phyloP scores from a whole-genome alignment of 2,329 filamentous ascomycete species.

The Diaporthe helianthi region DNA sequence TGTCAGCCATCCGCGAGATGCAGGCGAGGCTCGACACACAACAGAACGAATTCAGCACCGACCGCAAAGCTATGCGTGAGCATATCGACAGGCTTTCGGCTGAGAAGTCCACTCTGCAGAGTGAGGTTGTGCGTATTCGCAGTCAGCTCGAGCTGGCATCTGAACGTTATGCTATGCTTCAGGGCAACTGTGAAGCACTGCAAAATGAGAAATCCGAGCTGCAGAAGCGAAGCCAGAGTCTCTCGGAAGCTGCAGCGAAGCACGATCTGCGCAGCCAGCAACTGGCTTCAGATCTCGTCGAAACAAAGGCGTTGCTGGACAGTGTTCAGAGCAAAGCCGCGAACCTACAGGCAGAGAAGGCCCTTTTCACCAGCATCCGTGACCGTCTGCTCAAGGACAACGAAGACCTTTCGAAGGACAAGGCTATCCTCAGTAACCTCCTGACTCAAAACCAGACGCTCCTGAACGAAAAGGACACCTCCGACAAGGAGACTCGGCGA shows the following conservation, averaged over 20 bases:
- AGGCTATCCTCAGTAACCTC: conserved; percentile 80
- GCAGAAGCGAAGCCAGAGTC: conserved; percentile 77
- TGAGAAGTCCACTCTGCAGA: conserved; percentile 83
- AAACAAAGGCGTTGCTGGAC: conserved; percentile 81
- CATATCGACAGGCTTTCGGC: conserved; percentile 82
- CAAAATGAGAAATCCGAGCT: conserved; percentile 86
- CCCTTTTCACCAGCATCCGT: conserved; percentile 93
- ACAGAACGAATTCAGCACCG: conserved; percentile 82
- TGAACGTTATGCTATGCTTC: conserved; percentile 87
- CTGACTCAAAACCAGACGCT: conserved; percentile 86
- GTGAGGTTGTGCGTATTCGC: conserved; percentile 78
- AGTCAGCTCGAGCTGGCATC: conserved; percentile 83
- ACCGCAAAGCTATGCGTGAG: conserved; percentile 81
- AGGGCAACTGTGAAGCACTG: conserved; percentile 83
- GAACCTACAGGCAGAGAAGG: conserved; percentile 94
- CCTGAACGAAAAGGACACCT: conserved; percentile 88
- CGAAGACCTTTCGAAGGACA: conserved; percentile 82
- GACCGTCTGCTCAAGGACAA: conserved; percentile 88
- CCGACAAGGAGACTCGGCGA: conserved; percentile 81
- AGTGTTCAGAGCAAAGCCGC: conserved; percentile 89
- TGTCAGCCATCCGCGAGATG: conserved; percentile 82
- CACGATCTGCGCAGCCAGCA: conserved; percentile 92
- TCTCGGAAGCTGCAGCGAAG: conserved; percentile 85
- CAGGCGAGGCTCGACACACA: conserved; percentile 91
- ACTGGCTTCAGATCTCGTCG: conserved; percentile 90